Conservation (phyloP, 2,329 filamentous ascomycete species). For the Diatrype stigma region DNA sequence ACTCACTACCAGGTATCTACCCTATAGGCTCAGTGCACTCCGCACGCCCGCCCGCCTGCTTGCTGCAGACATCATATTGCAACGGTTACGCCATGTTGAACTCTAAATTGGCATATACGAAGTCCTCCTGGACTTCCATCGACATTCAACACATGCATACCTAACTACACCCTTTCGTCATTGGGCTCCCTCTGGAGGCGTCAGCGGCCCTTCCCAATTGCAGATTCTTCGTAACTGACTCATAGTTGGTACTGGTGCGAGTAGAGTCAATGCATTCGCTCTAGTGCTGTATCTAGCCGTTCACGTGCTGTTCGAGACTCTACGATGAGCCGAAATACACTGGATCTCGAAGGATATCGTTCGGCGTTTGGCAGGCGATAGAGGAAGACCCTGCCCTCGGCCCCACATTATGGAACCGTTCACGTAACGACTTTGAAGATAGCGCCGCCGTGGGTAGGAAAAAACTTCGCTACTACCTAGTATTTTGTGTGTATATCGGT, state of each 20-base stretch:
- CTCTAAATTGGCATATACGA: too few relatives aligned
- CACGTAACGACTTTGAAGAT: constrained; percentile 12
- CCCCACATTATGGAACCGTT: constrained; percentile 19
- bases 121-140: too few relatives aligned
- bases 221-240: neutral
- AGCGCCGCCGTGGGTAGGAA: constrained; percentile 3
- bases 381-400: constrained; percentile 7
- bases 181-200: neutral
- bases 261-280: neutral
- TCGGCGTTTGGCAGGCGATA: constrained; percentile 2
- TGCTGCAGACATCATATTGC: too few relatives aligned
- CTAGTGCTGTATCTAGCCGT: neutral
- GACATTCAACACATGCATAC: too few relatives aligned
- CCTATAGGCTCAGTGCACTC: too few relatives aligned
- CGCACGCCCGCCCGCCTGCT: too few relatives aligned
- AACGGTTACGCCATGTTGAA: too few relatives aligned
- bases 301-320: neutral
- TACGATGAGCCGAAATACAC: constrained; percentile 1
- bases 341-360: constrained; percentile 3
- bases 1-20: too few relatives aligned
- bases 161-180: too few relatives aligned
- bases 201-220: neutral
- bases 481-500: too few relatives aligned
- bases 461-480: too few relatives aligned
- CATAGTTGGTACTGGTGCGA: neutral